phyloP scores from a whole-genome alignment of 2,329 filamentous ascomycete genomes.

The Zasmidium cellare region DNA sequence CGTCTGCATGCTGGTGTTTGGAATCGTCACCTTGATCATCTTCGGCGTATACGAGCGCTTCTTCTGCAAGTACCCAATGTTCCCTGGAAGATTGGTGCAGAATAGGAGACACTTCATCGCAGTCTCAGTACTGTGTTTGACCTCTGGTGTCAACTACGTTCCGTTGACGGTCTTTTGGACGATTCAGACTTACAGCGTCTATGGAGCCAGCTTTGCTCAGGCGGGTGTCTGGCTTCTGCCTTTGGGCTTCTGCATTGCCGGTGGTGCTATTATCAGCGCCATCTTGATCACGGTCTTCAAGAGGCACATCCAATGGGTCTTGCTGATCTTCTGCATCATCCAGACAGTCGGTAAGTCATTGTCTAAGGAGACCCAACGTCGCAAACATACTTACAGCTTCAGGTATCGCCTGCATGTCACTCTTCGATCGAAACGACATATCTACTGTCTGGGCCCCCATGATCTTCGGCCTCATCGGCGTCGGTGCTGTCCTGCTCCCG shows the following conservation, averaged over 20 bases:
- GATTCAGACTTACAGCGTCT: slow-evolving; percentile 62
- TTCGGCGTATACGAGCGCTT: slow-evolving; percentile 26
- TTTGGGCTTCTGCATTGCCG: slow-evolving; percentile 62
- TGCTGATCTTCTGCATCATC: slow-evolving; percentile 59
- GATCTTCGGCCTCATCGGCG: slow-evolving; percentile 60
- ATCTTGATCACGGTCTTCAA: slow-evolving; percentile 58
- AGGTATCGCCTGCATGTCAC: slow-evolving; percentile 26
- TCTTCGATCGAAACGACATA: slow-evolving; percentile 25
- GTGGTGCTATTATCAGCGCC: slow-evolving; percentile 59
- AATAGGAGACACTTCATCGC: slow-evolving; percentile 28
- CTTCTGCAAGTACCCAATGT: slow-evolving; percentile 29
- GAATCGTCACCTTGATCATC: slow-evolving; percentile 21
- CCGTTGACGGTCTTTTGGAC: slow-evolving; percentile 58
- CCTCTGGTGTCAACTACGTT: slow-evolving; percentile 36
- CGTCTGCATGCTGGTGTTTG: slow-evolving; percentile 24
- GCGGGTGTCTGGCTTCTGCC: slow-evolving; percentile 64
- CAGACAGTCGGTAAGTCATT: slow-evolving; percentile 58
- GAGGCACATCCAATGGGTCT: slow-evolving; percentile 59
- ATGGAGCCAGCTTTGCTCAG: slow-evolving; percentile 40
- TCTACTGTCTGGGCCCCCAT: slow-evolving; percentile 47
- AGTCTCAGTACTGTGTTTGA: slow-evolving; percentile 21
- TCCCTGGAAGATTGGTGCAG: slow-evolving; percentile 26
- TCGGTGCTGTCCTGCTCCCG: slow-evolving; percentile 68
- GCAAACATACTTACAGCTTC: background rate
- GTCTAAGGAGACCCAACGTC: background rate